Base-by-base conservation (phyloP, 1,139 yeast species). In the Diutina rugosa region DNA sequence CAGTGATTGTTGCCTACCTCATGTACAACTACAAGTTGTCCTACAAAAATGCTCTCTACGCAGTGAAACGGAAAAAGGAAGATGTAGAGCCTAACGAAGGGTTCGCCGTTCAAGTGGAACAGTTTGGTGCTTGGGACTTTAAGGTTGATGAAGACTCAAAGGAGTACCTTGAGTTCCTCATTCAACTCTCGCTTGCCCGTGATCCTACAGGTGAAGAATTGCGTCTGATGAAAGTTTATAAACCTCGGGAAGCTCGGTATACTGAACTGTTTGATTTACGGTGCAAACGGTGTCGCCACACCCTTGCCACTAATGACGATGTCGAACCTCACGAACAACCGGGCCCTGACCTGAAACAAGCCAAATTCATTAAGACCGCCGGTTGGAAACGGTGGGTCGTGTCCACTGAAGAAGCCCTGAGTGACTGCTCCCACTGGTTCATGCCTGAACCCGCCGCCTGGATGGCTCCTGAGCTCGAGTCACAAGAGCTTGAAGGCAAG, bases 361-460 rank as follows among this genome's bases (percentile, higher is more conserved):
- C 86, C 6, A 80, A 74, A 60, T 86, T 86, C 64, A 73, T 81
- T 44, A 84, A 80, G 63, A 81, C 79, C 52, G 86, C 85, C 0
- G 81, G 81, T 45, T 78, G 81, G 59, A 79, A 85, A 26, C 75
- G 80, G 62, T 72, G 88, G 62, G 77, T 85, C 45, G 70, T 80
- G 32, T 79, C 80, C 28, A 74, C 78, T 26, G 77, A 80, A 60
- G 76, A 74, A 47, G 91, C 85, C 0, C 74, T 85, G 26, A 66
- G 70, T 16, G 68, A 67, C 3, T 93, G 99, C 67, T 87, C 95
- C n/a, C 97, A 91, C 62, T 72, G 69, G 66, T 87, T 79, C 67
- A 83, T 90, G 62, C 75, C 82, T 14, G 98, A 93, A 68, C 98
- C 99, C 0, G 73, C 91, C 58, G 74, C 76, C 45, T 93, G 99